Percentiles rank a stretch among this genome's conserved stretches.
phyloP scores from a whole-genome alignment of 495 filamentous ascomycete species.

The Chaetomium fimeti region DNA sequence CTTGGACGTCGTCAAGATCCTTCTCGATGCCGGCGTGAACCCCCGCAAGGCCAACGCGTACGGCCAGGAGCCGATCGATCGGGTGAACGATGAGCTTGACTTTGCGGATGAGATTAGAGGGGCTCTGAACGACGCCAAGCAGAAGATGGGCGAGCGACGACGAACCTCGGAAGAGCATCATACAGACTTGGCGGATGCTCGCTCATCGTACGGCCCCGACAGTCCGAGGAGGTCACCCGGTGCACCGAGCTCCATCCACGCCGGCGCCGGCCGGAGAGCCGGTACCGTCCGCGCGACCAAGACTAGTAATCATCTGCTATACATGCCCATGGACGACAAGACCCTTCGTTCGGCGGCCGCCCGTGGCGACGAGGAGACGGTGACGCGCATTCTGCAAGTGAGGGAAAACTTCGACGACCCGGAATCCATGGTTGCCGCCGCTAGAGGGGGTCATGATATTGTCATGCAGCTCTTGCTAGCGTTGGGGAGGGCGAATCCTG shows the following conservation, averaged over 20 bases:
- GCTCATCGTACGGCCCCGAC: constrained; percentile 65
- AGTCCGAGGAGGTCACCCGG: constrained; percentile 67
- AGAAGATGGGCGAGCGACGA: constrained; percentile 49
- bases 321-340: constrained; percentile 59
- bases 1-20: constrained; percentile 79
- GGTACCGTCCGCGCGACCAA: constrained; percentile 53
- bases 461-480: constrained; percentile 83
- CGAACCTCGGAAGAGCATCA: constrained; percentile 66
- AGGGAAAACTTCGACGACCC: constrained; percentile 67
- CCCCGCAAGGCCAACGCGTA: constrained; percentile 82
- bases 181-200: constrained; percentile 52
- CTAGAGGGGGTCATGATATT: constrained; percentile 85
- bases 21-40: constrained; percentile 83
- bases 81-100: constrained; percentile 69
- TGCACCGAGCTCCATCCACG: constrained; percentile 36
- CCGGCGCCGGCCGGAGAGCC: constrained; percentile 40
- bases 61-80: constrained; percentile 82
- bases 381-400: constrained; percentile 76
- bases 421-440: constrained; percentile 82
- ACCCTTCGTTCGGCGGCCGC: constrained; percentile 78
- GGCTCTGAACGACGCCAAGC: constrained; percentile 53
- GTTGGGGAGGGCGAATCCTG: constrained; percentile 72
- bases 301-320: constrained; percentile 55
- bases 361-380: constrained; percentile 77
- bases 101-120: constrained; percentile 57